These are phyloP conservation scores for Citrus unshiu DNA, from an alignment of 345 rosid genomes.

Conservation along the genomic window DNA sequence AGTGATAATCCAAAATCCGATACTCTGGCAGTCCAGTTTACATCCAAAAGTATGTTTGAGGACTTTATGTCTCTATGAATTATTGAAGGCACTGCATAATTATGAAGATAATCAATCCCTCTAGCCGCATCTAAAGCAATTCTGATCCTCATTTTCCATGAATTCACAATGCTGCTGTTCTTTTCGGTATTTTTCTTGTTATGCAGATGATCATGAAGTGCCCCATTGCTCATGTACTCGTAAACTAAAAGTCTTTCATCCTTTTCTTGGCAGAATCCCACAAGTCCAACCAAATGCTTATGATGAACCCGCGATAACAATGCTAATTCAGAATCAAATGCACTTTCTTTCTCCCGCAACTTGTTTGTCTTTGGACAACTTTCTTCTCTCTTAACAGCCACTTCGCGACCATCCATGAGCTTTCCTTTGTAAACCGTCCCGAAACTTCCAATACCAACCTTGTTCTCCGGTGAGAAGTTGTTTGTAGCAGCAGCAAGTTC, in stretches of 20 bases:
- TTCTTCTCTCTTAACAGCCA: slow-evolving; percentile 62
- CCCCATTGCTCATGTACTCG: slow-evolving; percentile 58
- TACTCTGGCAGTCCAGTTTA: slow-evolving; percentile 53
- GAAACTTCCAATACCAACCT: slow-evolving; percentile 58
- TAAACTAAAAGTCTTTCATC: slow-evolving; percentile 60
- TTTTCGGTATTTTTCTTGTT: slow-evolving; percentile 20
- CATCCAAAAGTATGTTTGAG: slow-evolving; percentile 54
- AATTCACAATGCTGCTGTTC: slow-evolving; percentile 31
- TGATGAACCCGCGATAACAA: slow-evolving; percentile 52
- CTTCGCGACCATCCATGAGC: slow-evolving; percentile 49
- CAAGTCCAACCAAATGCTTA: slow-evolving; percentile 53
- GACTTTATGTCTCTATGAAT: slow-evolving; percentile 78
- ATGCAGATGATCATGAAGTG: slow-evolving; percentile 56
- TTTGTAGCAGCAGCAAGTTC: slow-evolving; percentile 45
- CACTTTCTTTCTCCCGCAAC: slow-evolving; percentile 45
- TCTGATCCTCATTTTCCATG: slow-evolving; percentile 61
- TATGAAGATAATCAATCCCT: slow-evolving; percentile 63
- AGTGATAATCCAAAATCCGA: slow-evolving; percentile 66
- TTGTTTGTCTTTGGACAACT: slow-evolving; percentile 16
- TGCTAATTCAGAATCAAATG: slow-evolving; percentile 54
- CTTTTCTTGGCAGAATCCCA: slow-evolving; percentile 58
- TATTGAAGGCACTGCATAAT: slow-evolving; percentile 59
- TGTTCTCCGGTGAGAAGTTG: slow-evolving; percentile 41
- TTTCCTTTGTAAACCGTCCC: slow-evolving; percentile 51
- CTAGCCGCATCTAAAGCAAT: slow-evolving; percentile 60